These are phyloP conservation scores for Trichoderma sp. DNA, from an alignment of 2,329 filamentous ascomycete species.

Conservation along the genomic window DNA sequence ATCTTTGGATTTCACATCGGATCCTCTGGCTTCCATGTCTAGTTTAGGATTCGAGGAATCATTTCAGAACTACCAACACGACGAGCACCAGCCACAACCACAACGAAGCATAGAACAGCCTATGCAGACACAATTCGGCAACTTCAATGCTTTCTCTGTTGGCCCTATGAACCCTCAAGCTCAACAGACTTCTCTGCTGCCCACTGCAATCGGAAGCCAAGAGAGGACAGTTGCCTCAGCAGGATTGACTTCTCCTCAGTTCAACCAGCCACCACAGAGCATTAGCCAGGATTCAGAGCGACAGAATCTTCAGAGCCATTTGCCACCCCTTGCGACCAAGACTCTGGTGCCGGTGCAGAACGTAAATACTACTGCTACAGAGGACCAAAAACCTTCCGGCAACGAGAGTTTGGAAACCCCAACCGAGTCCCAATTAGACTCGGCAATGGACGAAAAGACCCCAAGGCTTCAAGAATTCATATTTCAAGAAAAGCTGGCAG, in stretches of 20 bases:
- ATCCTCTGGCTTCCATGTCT: conserved; percentile 32
- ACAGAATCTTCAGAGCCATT: neutral
- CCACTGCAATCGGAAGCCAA: neutral
- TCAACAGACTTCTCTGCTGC: neutral
- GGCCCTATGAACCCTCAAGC: neutral
- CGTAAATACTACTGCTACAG: neutral
- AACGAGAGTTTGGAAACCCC: neutral
- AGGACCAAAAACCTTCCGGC: neutral
- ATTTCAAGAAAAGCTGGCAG: conserved; percentile 5
- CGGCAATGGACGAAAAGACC: conserved; percentile 1
- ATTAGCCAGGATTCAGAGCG: neutral
- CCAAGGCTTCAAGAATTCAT: neutral
- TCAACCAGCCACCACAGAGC: neutral
- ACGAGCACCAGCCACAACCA: conserved; percentile 19
- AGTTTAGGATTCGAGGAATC: conserved; percentile 25
- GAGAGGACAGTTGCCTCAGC: neutral
- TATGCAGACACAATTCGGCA: neutral
- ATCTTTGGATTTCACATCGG: conserved; percentile 34
- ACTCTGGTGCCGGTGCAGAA: neutral
- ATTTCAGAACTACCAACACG: conserved; percentile 10
- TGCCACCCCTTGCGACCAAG: neutral
- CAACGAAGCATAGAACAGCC: neutral
- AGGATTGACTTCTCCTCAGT: neutral
- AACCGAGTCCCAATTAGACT: neutral
- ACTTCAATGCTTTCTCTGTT: neutral